Conservation (phyloP, 306 rosid species). For the Cucumis sativus region Cucumber_9930_V3 NC_026655.2:25080001-25080500, state of each 20-base stretch:
- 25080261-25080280: slow-evolving; percentile 58
- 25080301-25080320: slow-evolving; percentile 58
- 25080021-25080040: background rate
- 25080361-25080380: slow-evolving; percentile 29
- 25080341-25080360: slow-evolving; percentile 62
- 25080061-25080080: slow-evolving; percentile 25
- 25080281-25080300: slow-evolving; percentile 52
- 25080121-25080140: background rate
- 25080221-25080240: background rate
- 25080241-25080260: slow-evolving; percentile 25
- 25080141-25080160: background rate
- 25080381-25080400: background rate
- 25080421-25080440: background rate
- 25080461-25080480: background rate
- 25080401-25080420: background rate
- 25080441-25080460: background rate
- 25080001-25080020: background rate
- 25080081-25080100: slow-evolving; percentile 35
- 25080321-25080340: slow-evolving; percentile 64
- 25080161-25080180: background rate
- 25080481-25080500: too few relatives aligned
- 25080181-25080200: background rate
- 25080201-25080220: background rate
- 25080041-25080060: slow-evolving; percentile 5
- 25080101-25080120: slow-evolving; percentile 63